Base-by-base conservation (phyloP, 169 alveolate genomes). In the Theileria parva region DNA sequence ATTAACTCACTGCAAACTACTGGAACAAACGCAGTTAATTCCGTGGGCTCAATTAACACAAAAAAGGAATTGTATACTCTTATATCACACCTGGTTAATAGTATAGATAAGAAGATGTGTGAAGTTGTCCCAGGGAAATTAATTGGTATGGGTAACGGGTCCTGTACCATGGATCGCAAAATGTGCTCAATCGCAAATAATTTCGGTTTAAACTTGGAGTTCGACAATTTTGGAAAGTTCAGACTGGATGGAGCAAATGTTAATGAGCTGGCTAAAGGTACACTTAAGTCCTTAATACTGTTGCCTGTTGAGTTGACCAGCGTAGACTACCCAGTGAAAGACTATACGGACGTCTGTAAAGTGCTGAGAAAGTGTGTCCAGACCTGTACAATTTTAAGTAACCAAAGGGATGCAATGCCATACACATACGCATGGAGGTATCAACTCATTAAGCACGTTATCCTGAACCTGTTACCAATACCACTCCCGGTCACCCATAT, bases 221-320 rank as follows among this genome's bases (percentile, higher is more conserved):
- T 88, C 57, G 79, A 32, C 15, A 86, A 88, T 64, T 88, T 80
- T 48, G 93, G 93, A 13, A 85, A 86, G 69, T 88, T 88, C 85
- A 86, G 93, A 67, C 75, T 88, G n/a, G 93, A 88, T 64, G 93
- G 93, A 5, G 86, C 91, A 23, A 88, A 88, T 57, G 92, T 88
- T 19, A 88, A 86, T 81, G 81, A 86, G 70, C 80, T 88, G 51
- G 93, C 93, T 4, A 88, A 86, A 60, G 93, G 91, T 13, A 53
- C 93, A 11, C 77, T 81, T 11, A 81, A 71, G 80, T 75, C 85
- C 30, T 84, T 70, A 51, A 72, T 81, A 59, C 60, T 81, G 44
- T 53, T 83, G 60, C 89, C 89, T 2, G 81, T 83, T 17, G 81
- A 77, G 27, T 13, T 83, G 77, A 76, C 89, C 55, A 21, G 79